Conservation (phyloP, 306 rosid genomes). For the Calophaca sinica region DNA sequence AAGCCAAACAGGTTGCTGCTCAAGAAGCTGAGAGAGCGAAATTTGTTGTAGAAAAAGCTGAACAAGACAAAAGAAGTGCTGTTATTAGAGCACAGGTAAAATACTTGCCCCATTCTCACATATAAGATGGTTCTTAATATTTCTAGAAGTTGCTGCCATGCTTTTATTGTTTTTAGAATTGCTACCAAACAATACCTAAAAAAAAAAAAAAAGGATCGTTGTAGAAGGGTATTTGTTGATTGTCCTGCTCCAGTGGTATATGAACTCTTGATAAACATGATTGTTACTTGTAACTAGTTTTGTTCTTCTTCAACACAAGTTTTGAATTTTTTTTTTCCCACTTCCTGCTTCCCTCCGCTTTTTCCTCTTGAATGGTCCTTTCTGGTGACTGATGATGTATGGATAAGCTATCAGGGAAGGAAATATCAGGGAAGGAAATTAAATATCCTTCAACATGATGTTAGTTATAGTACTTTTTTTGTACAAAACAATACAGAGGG, state of each 20-base stretch:
- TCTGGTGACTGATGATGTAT: neutral
- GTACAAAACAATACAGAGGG: neutral
- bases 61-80: constrained; percentile 87
- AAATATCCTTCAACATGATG: neutral
- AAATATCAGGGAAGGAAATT: constrained; percentile 9
- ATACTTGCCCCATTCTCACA: neutral
- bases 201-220: neutral
- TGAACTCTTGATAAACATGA: neutral
- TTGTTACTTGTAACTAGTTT: constrained; percentile 15
- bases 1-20: constrained; percentile 97
- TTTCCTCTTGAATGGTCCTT: neutral
- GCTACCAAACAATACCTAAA: neutral
- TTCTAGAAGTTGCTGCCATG: constrained; percentile 7
- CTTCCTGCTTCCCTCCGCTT: constrained; percentile 4
- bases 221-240: neutral
- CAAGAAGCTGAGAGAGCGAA: constrained; percentile 98
- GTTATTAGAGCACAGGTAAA: constrained; percentile 85
- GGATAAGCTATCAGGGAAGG: neutral
- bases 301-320: constrained; percentile 15
- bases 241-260: neutral
- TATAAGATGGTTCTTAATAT: neutral
- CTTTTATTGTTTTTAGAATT: constrained; percentile 23
- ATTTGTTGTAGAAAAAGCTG: constrained; percentile 87
- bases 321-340: neutral
- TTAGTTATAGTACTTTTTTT: constrained; percentile 10